Conservation (phyloP, 140 eudicot genomes). For the Erigeron philadelphicus region DNA sequence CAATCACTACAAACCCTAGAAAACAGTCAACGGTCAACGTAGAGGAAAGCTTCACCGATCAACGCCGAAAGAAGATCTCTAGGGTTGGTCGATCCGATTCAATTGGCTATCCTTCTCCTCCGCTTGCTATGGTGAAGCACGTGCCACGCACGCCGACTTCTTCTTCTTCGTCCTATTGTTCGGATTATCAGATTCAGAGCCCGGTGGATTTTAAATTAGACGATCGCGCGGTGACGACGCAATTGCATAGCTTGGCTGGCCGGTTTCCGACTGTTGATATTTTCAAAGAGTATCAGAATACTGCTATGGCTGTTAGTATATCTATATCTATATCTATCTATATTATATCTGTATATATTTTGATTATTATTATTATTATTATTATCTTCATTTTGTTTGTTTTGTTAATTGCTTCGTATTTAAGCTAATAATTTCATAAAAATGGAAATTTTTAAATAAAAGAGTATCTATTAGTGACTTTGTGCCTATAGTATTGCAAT, state of each 20-base stretch:
- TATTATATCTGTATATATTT: background rate
- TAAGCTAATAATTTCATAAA: too few relatives aligned
- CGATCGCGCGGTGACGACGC: slow-evolving; percentile 31
- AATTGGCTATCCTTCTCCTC: slow-evolving; percentile 38
- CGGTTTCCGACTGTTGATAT: slow-evolving; percentile 65
- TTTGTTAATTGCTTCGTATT: slow-evolving; percentile 15
- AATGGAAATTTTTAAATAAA: too few relatives aligned
- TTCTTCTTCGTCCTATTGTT: slow-evolving; percentile 31
- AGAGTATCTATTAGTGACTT: slow-evolving; percentile 6
- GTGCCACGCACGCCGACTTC: slow-evolving; percentile 49
- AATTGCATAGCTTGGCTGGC: slow-evolving; percentile 68
- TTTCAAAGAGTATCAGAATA: slow-evolving; percentile 84
- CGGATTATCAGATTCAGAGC: slow-evolving; percentile 36
- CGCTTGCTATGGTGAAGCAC: slow-evolving; percentile 50
- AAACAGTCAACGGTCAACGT: slow-evolving; percentile 26
- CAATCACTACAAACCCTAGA: slow-evolving; percentile 27
- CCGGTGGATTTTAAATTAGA: slow-evolving; percentile 12
- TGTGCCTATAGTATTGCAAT: background rate
- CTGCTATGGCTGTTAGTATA: slow-evolving; percentile 72
- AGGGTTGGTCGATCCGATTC: slow-evolving; percentile 37
- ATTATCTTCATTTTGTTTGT: background rate
- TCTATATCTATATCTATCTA: background rate
- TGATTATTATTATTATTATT: background rate
- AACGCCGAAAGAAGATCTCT: slow-evolving; percentile 46
- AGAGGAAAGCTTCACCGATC: slow-evolving; percentile 30